Evolutionary conservation across 805 yeast species (phyloP).

Genomic region (Candida tallmaniae): DNA sequence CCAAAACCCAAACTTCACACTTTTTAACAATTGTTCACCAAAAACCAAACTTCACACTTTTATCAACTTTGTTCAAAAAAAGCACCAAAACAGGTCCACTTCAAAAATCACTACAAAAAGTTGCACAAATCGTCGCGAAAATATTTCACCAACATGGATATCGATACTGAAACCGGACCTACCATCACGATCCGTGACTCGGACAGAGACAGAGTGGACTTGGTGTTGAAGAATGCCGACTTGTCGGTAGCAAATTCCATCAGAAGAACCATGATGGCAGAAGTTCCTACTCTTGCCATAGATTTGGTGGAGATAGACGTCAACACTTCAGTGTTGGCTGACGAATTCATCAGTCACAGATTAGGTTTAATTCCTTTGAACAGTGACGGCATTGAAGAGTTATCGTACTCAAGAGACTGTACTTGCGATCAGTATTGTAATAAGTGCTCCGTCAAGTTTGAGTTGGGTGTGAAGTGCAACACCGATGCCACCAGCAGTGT

Average conservation of each 20-base stretch:
- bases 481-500: constrained; percentile 85
- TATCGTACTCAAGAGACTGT: constrained; percentile 90
- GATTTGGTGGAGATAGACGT: constrained; percentile 92
- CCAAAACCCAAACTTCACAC: too few species aligned
- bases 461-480: constrained; percentile 84
- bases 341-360: constrained; percentile 93
- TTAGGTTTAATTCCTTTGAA: constrained; percentile 88
- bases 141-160: constrained; percentile 16
- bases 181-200: constrained; percentile 85
- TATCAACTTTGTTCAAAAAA: too few species aligned
- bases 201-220: constrained; percentile 83
- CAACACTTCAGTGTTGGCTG: constrained; percentile 93
- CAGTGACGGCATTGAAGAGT: constrained; percentile 75
- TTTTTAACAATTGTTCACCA: too few species aligned
- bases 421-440: constrained; percentile 98
- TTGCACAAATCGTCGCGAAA: constrained; percentile 8
- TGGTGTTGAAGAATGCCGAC: constrained; percentile 83
- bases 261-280: constrained; percentile 89
- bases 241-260: constrained; percentile 87
- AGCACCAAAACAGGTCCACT: too few species aligned
- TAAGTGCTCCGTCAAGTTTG: constrained; percentile 85
- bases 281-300: constrained; percentile 94
- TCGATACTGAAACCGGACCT: constrained; percentile 49
- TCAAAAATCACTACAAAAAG: too few species aligned
- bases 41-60: too few species aligned